Percentiles rank a stretch among this genome's conserved stretches.
These are phyloP conservation scores for Aspergillus japonicus DNA, from an alignment of 2,329 filamentous ascomycete species.

Conservation along the genomic window DNA sequence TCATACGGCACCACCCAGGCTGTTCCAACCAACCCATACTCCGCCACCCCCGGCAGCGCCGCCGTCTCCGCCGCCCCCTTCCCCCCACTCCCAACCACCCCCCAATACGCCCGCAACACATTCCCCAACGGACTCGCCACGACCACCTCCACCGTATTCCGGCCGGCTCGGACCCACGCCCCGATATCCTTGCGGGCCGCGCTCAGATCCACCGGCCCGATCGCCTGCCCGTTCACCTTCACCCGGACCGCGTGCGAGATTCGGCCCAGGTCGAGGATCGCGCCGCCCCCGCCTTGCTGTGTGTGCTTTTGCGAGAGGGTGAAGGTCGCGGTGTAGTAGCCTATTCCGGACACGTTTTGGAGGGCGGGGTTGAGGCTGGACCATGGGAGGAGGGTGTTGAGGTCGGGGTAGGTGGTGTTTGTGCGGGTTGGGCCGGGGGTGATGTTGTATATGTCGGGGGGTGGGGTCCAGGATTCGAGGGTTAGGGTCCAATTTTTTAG, in stretches of 20 bases:
- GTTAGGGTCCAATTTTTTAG: slow-evolving; percentile 39
- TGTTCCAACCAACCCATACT: not conserved
- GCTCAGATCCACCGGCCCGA: slow-evolving; percentile 15
- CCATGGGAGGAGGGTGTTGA: slow-evolving; percentile 37
- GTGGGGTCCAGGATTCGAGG: slow-evolving; percentile 42
- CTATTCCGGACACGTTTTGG: slow-evolving; percentile 25
- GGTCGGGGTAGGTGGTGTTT: slow-evolving; percentile 31
- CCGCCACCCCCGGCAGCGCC: not conserved
- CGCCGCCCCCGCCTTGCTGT: slow-evolving; percentile 8
- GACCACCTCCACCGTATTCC: not conserved
- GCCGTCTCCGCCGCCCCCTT: not conserved
- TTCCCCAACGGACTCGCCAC: not conserved
- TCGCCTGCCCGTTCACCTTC: slow-evolving; percentile 13
- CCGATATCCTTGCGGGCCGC: not conserved
- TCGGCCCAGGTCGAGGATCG: slow-evolving; percentile 16
- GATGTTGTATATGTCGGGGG: slow-evolving; percentile 31
- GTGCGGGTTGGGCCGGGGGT: slow-evolving; percentile 18
- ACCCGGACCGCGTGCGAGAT: slow-evolving; percentile 12
- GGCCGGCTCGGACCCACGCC: not conserved
- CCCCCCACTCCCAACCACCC: not conserved
- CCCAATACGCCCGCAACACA: not conserved
- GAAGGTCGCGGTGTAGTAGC: slow-evolving; percentile 20
- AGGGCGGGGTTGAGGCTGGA: slow-evolving; percentile 28
- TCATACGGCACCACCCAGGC: not conserved
- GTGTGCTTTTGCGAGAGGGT: slow-evolving; percentile 1